A percentile compares a stretch with the other conserved stretches of the same genome.
Evolutionary conservation across 2,329 filamentous ascomycete species (phyloP).

Genomic region (Arthroderma sp.): DNA sequence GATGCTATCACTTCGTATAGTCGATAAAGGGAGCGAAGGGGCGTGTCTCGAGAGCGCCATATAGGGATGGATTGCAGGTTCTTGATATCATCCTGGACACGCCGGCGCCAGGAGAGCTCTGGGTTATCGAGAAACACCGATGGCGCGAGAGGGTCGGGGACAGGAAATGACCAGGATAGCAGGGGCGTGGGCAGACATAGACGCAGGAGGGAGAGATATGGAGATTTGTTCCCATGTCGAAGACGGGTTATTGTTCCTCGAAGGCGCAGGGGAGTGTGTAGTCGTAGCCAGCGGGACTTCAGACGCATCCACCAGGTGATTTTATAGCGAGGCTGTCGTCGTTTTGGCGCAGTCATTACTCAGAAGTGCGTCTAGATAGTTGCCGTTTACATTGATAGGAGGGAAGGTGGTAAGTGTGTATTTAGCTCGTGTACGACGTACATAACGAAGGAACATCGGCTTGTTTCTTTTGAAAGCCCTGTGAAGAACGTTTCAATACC

Average conservation of each 20-base stretch:
- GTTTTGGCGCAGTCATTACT: not conserved
- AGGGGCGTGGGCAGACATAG: slow-evolving; percentile 8
- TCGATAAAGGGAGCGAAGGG: slow-evolving; percentile 15
- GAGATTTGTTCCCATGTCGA: slow-evolving; percentile 8
- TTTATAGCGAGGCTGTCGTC: not conserved
- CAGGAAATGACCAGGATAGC: slow-evolving; percentile 7
- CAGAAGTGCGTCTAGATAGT: no score
- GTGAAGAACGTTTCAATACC: no score
- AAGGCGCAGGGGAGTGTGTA: slow-evolving; percentile 8
- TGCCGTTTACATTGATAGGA: no score
- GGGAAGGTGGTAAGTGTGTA: no score
- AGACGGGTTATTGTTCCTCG: slow-evolving; percentile 11
- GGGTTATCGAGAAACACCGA: slow-evolving; percentile 5
- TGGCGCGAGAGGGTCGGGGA: slow-evolving; percentile 6
- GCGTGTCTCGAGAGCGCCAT: slow-evolving; percentile 15
- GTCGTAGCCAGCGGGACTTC: slow-evolving; percentile 3
- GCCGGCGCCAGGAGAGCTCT: slow-evolving; percentile 6
- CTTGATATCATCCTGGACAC: slow-evolving; percentile 5
- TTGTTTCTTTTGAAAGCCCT: no score
- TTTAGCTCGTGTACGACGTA: no score
- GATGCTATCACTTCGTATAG: slow-evolving; percentile 13
- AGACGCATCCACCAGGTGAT: slow-evolving; percentile 11
- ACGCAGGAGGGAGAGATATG: slow-evolving; percentile 10
- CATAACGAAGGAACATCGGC: no score
- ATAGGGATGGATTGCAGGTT: slow-evolving; percentile 10